Conservation (phyloP, 257 asterid species). For the Fraxinus pennsylvanica region DNA sequence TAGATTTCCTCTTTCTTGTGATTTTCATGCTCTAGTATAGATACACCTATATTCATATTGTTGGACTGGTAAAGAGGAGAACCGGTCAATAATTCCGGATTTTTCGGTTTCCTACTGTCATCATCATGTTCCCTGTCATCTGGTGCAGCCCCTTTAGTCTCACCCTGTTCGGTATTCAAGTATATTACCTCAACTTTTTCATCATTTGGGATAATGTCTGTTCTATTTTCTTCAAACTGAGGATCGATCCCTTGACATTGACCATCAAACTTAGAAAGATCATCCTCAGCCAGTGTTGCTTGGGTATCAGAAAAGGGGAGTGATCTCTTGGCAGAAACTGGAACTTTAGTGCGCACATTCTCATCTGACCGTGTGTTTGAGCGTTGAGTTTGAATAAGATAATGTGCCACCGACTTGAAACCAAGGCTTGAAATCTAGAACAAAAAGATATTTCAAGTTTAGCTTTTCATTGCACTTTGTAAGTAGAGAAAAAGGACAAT, state of each 20-base stretch:
- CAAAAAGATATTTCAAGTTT: slow-evolving; percentile 1
- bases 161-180: slow-evolving; percentile 13
- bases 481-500: not conserved
- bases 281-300: slow-evolving; percentile 32
- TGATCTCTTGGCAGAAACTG: slow-evolving; percentile 68
- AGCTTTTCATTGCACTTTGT: not conserved
- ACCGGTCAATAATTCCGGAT: slow-evolving; percentile 6
- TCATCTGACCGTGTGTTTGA: slow-evolving; percentile 38
- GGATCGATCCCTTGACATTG: slow-evolving; percentile 19
- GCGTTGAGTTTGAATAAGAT: slow-evolving; percentile 79
- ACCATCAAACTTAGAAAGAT: slow-evolving; percentile 18
- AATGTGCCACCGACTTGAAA: slow-evolving; percentile 92
- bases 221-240: slow-evolving; percentile 16
- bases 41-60: not conserved
- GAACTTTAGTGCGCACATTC: slow-evolving; percentile 30
- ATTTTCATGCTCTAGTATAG: not conserved
- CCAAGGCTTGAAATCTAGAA: slow-evolving; percentile 69
- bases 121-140: slow-evolving; percentile 25
- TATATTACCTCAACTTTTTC: slow-evolving; percentile 2
- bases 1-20: slow-evolving; percentile 24
- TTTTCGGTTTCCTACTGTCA: slow-evolving; percentile 20
- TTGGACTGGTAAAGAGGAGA: slow-evolving; percentile 11
- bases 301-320: slow-evolving; percentile 59
- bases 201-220: not conserved
- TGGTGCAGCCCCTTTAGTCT: slow-evolving; percentile 15